phyloP scores from a whole-genome alignment of 192 early-diverging fungal species.

The Entomortierella chlamydospora region DNA sequence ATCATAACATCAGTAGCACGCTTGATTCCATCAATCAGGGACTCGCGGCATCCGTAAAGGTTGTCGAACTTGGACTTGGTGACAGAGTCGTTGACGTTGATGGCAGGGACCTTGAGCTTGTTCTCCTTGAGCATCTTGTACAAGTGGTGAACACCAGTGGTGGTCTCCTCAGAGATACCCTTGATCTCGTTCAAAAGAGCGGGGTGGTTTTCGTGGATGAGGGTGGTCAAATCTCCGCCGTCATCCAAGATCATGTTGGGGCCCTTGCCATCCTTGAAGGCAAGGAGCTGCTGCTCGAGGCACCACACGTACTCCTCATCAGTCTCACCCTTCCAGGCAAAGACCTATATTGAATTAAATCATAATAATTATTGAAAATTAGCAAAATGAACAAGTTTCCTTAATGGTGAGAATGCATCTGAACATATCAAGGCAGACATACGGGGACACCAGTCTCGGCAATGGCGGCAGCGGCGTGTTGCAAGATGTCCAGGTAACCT shows the following conservation, averaged over 20 bases:
- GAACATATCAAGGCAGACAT: too few species aligned
- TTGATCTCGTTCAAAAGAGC: constrained; percentile 86
- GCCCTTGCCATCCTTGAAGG: constrained; percentile 93
- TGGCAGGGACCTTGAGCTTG: constrained; percentile 97
- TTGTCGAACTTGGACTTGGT: constrained; percentile 99
- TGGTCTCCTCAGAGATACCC: constrained; percentile 99
- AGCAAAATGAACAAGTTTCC: constrained; percentile 82
- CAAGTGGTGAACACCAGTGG: constrained; percentile 99
- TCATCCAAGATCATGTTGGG: constrained; percentile 99
- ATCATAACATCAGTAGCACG: constrained; percentile 99
- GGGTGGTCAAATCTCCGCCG: constrained; percentile 96
- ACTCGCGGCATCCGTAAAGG: constrained; percentile 99
- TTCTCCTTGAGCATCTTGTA: constrained; percentile 99
- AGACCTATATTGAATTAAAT: constrained; percentile 83
- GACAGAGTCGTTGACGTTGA: constrained; percentile 99
- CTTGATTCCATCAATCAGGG: constrained; percentile 99
- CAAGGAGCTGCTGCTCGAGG: constrained; percentile 93
- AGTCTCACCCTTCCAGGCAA: constrained; percentile 99
- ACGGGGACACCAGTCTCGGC: constrained; percentile 96
- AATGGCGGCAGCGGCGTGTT: constrained; percentile 95
- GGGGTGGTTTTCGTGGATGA: constrained; percentile 97
- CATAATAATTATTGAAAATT: constrained; percentile 53
- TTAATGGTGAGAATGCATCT: too few species aligned
- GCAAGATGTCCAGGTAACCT: constrained; percentile 82
- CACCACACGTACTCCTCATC: constrained; percentile 99